Conservation (phyloP, 1,139 yeast genomes). For the Yamadazyma membranifaciens region DNA sequence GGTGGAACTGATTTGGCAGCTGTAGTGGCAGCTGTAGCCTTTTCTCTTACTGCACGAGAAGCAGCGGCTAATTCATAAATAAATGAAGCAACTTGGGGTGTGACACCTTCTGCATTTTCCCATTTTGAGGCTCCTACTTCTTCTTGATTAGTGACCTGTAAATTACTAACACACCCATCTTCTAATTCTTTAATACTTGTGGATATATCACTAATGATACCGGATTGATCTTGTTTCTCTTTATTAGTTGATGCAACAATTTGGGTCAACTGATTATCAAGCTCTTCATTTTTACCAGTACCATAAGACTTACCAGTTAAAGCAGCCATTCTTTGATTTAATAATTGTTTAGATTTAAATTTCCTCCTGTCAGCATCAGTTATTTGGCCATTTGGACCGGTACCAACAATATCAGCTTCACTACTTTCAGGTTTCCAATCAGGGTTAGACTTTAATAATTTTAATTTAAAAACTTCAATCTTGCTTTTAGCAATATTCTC, state of each 20-base stretch:
- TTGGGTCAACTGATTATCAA: slow-evolving; percentile 55
- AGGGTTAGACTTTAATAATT: slow-evolving; percentile 64
- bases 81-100: slow-evolving; percentile 59
- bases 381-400: slow-evolving; percentile 81
- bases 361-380: slow-evolving; percentile 80
- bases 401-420: slow-evolving; percentile 60
- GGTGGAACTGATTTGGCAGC: slow-evolving; percentile 4
- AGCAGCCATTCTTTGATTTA: slow-evolving; percentile 87
- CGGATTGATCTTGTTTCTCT: slow-evolving; percentile 56
- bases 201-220: slow-evolving; percentile 70
- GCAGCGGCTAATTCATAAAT: slow-evolving; percentile 51
- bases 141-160: slow-evolving; percentile 43
- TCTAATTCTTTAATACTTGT: slow-evolving; percentile 71
- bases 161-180: slow-evolving; percentile 51
- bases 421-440: slow-evolving; percentile 47
- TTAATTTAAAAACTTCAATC: slow-evolving; percentile 57
- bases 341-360: slow-evolving; percentile 72
- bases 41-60: slow-evolving; percentile 12
- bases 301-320: slow-evolving; percentile 69
- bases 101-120: slow-evolving; percentile 83
- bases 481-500: slow-evolving; percentile 67
- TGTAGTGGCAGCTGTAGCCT: slow-evolving; percentile 1
- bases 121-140: slow-evolving; percentile 68
- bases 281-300: slow-evolving; percentile 42
- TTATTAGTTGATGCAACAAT: slow-evolving; percentile 53